Conservation (phyloP, 2,329 filamentous ascomycete species). For the Diaporthe humulicola region DNA sequence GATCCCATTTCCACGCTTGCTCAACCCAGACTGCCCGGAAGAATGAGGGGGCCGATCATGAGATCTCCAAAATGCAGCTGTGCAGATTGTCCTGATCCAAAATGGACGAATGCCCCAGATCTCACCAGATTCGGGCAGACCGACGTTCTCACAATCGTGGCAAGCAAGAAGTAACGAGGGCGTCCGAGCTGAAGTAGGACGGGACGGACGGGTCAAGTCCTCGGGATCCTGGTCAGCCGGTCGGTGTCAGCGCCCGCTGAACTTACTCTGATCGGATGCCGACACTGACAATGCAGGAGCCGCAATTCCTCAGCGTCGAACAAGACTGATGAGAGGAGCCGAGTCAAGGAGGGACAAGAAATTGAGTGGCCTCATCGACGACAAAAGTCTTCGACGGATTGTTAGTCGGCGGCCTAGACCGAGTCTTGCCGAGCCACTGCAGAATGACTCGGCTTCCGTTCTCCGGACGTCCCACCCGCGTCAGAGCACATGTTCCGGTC, state of each 20-base stretch:
- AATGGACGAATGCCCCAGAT: neutral
- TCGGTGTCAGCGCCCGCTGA: conserved; percentile 18
- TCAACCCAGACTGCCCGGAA: neutral
- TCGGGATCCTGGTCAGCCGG: conserved; percentile 8
- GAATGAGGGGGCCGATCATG: neutral
- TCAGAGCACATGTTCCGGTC: neutral
- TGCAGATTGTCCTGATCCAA: neutral
- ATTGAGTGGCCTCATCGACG: neutral
- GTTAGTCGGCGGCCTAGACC: conserved; percentile 13
- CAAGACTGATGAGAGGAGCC: neutral
- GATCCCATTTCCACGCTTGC: conserved; percentile 32
- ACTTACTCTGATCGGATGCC: neutral
- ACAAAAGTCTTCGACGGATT: conserved; percentile 13
- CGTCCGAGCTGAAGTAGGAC: neutral
- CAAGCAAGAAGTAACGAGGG: neutral
- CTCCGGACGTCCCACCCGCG: conserved; percentile 7
- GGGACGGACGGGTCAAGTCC: conserved; percentile 15
- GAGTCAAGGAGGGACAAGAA: neutral
- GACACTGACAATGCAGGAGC: neutral
- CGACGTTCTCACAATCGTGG: neutral
- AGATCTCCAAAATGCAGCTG: neutral
- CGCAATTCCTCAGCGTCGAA: neutral
- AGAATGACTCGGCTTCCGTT: conserved; percentile 33
- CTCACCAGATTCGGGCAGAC: neutral
- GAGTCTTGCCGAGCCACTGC: conserved; percentile 28